Evolutionary conservation across 2,329 filamentous ascomycete genomes (phyloP).

Genomic region (Epichloe gansuensis): DNA sequence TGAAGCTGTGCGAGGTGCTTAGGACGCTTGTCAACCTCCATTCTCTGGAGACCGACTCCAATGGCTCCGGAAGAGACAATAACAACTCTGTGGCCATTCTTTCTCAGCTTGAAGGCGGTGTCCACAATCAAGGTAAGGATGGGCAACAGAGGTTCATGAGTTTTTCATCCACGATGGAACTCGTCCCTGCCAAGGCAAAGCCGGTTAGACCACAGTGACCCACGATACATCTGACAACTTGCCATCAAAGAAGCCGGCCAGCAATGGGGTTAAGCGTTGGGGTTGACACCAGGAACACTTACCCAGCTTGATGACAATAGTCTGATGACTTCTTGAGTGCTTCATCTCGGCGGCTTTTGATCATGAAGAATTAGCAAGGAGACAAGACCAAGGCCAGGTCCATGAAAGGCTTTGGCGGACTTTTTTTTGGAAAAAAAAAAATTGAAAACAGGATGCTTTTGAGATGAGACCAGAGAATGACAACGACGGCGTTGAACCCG

Average conservation of each 20-base stretch:
- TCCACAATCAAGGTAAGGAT: conserved; percentile 89
- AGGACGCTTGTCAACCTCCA: conserved; percentile 77
- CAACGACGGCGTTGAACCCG: not conserved
- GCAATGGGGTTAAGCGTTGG: not conserved
- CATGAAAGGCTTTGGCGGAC: conserved; percentile 1
- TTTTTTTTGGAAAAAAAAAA: not conserved
- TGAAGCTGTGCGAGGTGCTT: conserved; percentile 86
- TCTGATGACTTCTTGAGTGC: conserved; percentile 33
- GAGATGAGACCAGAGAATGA: conserved; percentile 1
- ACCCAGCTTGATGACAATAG: conserved; percentile 81
- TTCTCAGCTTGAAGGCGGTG: conserved; percentile 74
- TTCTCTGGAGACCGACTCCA: conserved; percentile 79
- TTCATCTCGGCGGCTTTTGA: conserved; percentile 46
- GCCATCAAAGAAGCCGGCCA: not conserved
- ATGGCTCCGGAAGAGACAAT: conserved; percentile 97
- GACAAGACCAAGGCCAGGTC: not conserved
- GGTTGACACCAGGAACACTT: conserved; percentile 18
- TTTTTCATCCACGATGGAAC: conserved; percentile 96
- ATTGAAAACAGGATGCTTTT: conserved; percentile 2
- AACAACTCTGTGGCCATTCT: conserved; percentile 88
- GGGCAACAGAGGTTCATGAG: conserved; percentile 83
- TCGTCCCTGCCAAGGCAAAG: conserved; percentile 55
- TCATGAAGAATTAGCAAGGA: conserved; percentile 4
- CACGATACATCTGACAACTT: not conserved
- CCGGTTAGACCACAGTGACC: not conserved